phyloP scores from a whole-genome alignment of 208 protist genomes.

The Leptomonas pyrrhocoris region DNA sequence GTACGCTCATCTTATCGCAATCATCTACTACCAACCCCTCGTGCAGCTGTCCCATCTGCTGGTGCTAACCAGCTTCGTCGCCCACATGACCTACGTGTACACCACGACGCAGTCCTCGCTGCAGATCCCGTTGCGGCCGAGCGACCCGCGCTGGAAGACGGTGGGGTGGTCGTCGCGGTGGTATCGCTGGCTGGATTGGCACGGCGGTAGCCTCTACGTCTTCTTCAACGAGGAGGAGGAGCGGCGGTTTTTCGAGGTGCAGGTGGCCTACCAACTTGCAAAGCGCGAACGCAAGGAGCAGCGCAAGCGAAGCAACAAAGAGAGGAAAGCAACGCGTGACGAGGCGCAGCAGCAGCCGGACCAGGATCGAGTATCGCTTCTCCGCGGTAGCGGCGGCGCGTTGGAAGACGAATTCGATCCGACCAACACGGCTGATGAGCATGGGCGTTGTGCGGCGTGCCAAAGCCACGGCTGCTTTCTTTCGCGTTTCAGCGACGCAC shows the following conservation, averaged over 20 bases:
- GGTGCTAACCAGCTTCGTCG: conserved; percentile 67
- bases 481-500: no score
- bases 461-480: no score
- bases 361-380: background rate
- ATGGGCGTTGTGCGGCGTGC: no score
- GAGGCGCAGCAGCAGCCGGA: background rate
- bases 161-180: conserved; percentile 73
- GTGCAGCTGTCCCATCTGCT: conserved; percentile 69
- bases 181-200: conserved; percentile 77
- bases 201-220: conserved; percentile 83
- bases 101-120: conserved; percentile 57
- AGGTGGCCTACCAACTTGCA: conserved; percentile 35
- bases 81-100: conserved; percentile 82
- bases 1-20: conserved; percentile 56
- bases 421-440: no score
- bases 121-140: conserved; percentile 67
- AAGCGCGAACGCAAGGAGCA: conserved; percentile 10
- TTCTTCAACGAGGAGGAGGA: conserved; percentile 81
- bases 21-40: conserved; percentile 74
- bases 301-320: background rate
- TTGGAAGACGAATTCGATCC: background rate
- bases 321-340: background rate
- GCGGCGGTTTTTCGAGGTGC: conserved; percentile 60
- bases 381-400: background rate
- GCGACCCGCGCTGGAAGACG: conserved; percentile 62